phyloP scores from a whole-genome alignment of 352 stramenopile species.

The Achlya hypogyna region DNA sequence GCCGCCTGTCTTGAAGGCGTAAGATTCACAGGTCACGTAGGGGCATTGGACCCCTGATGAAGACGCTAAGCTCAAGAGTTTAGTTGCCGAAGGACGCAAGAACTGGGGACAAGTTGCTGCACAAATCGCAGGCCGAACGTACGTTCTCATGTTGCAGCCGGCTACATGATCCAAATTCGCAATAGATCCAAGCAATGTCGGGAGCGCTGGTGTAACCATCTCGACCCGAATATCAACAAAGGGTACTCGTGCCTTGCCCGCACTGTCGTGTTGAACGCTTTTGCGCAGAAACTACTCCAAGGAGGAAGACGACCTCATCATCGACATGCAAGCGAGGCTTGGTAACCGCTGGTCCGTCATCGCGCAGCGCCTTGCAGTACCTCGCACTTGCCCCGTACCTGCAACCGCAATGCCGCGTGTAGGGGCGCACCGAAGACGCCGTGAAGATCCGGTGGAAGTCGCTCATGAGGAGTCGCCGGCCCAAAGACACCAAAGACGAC shows the following conservation, averaged over 20 bases:
- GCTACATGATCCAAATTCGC: slow-evolving; percentile 21
- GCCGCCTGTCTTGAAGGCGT: background rate
- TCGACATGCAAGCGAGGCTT: slow-evolving; percentile 88
- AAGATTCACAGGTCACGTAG: slow-evolving; percentile 26
- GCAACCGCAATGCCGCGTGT: background rate
- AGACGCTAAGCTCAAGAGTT: slow-evolving; percentile 71
- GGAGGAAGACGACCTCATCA: slow-evolving; percentile 88
- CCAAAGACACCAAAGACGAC: slow-evolving; percentile 61
- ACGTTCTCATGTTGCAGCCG: slow-evolving; percentile 24
- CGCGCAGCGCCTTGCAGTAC: slow-evolving; percentile 80
- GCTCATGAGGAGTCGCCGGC: slow-evolving; percentile 67
- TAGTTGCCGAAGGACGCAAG: slow-evolving; percentile 81
- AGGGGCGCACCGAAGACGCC: slow-evolving; percentile 87
- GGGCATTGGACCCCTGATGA: slow-evolving; percentile 89
- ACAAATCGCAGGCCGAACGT: slow-evolving; percentile 76
- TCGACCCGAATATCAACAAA: slow-evolving; percentile 91
- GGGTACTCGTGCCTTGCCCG: slow-evolving; percentile 36
- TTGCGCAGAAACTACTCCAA: slow-evolving; percentile 64
- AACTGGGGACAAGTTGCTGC: slow-evolving; percentile 86
- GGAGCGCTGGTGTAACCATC: slow-evolving; percentile 87
- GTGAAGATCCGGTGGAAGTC: slow-evolving; percentile 93
- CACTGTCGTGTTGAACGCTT: background rate
- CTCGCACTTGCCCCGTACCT: background rate
- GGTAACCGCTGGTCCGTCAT: slow-evolving; percentile 91
- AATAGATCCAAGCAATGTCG: slow-evolving; percentile 88